These are phyloP conservation scores for Hyaloscypha variabilis DNA, from an alignment of 495 filamentous ascomycete genomes.

Conservation along the genomic window DNA sequence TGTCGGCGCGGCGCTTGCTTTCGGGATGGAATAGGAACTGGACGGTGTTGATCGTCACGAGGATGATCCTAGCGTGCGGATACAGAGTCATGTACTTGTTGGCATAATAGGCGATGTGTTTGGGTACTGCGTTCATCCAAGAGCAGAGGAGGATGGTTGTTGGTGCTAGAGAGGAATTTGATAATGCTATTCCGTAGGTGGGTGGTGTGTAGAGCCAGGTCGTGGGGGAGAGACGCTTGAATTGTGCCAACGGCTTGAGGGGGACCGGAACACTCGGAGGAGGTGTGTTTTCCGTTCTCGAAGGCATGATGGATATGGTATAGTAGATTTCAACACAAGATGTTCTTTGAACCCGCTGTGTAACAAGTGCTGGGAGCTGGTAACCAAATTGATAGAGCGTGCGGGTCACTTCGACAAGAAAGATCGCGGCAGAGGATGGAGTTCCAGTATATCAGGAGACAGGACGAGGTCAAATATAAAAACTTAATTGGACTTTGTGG, in stretches of 20 bases:
- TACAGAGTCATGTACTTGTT: constrained; percentile 41
- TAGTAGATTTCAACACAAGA: too few species aligned
- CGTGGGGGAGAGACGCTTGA: constrained; percentile 19
- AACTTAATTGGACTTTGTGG: not conserved
- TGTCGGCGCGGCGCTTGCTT: constrained; percentile 18
- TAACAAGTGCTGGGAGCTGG: too few species aligned
- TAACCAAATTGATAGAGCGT: too few species aligned
- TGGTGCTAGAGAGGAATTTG: constrained; percentile 5
- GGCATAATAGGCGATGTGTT: constrained; percentile 48
- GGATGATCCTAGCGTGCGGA: constrained; percentile 42
- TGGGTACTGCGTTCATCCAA: constrained; percentile 45
- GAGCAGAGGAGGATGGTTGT: constrained; percentile 37
- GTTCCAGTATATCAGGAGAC: too few species aligned
- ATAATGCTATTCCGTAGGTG: not conserved
- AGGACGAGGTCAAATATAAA: not conserved
- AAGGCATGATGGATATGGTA: not conserved
- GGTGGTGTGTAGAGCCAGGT: constrained; percentile 26
- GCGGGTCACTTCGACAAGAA: too few species aligned
- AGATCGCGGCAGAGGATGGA: too few species aligned
- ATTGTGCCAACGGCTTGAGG: constrained; percentile 22
- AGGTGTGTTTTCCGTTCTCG: constrained; percentile 2
- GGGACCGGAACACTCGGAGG: not conserved
- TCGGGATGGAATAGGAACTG: constrained; percentile 30
- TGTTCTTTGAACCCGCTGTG: too few species aligned
- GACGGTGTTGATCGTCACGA: constrained; percentile 27